A percentile compares a stretch with the other conserved stretches of the same genome.
phyloP scores from a whole-genome alignment of 768 basidiomycete genomes.

The Amanita molliuscula region DNA sequence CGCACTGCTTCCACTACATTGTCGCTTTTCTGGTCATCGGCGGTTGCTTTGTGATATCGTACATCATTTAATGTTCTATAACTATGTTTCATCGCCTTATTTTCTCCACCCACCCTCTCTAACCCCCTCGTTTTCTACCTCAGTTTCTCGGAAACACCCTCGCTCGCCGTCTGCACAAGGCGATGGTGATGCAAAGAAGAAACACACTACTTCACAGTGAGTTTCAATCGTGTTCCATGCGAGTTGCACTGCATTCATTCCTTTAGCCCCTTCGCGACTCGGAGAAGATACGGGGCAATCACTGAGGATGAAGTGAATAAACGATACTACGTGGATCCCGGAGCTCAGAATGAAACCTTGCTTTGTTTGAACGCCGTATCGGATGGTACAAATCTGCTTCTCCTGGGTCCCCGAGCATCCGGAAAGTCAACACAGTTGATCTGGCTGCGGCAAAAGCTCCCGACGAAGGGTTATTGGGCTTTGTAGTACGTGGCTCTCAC shows the following conservation, averaged over 20 bases:
- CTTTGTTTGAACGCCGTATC: conserved; percentile 7
- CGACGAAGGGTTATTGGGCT: neutral
- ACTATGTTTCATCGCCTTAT: no score
- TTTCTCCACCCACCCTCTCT: neutral
- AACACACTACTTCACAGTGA: neutral
- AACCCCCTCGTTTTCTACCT: neutral
- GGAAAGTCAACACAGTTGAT: conserved; percentile 9
- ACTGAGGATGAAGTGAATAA: conserved; percentile 1
- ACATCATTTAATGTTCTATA: no score
- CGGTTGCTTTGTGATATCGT: no score
- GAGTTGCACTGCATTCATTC: neutral
- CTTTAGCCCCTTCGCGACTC: conserved; percentile 1
- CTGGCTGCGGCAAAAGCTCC: conserved; percentile 6
- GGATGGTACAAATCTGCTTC: conserved; percentile 5
- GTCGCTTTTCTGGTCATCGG: no score
- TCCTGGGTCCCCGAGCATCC: conserved; percentile 9
- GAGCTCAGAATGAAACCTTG: conserved; percentile 3
- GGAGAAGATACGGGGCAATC: conserved; percentile 5
- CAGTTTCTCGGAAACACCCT: neutral
- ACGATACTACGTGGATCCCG: conserved; percentile 10
- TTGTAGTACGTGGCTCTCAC: conserved; percentile 8
- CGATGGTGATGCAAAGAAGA: no score
- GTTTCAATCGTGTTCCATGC: neutral
- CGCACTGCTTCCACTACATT: neutral
- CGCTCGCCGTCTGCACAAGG: neutral